Conservation (phyloP, 768 basidiomycete species). For the Termitomyces sp. region DNA sequence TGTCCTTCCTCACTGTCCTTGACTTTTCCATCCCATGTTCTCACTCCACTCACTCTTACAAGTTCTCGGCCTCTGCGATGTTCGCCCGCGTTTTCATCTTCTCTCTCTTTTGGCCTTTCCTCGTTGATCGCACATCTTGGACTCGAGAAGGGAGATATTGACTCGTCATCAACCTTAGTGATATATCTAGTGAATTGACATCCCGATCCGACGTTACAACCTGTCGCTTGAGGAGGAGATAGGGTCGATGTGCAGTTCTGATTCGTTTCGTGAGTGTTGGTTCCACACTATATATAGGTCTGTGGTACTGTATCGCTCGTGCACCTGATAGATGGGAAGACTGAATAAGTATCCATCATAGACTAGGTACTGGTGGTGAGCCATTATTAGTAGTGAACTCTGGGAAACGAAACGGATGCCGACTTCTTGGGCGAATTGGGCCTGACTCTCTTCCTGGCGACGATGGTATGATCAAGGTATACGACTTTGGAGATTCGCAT, state of each 20-base stretch:
- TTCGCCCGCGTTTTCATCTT: neutral
- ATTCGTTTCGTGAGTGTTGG: slow-evolving; percentile 31
- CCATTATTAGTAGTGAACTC: slow-evolving; percentile 8
- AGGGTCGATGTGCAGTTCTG: no score
- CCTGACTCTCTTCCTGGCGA: slow-evolving; percentile 41
- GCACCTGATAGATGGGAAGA: neutral
- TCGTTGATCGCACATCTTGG: neutral
- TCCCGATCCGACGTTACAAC: slow-evolving; percentile 38
- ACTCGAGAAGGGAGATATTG: neutral
- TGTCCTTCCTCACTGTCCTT: no score
- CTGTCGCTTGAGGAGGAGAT: slow-evolving; percentile 40
- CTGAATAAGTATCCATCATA: neutral
- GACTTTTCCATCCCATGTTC: neutral
- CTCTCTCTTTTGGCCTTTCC: neutral
- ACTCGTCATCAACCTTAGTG: neutral
- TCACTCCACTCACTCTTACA: neutral
- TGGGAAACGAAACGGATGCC: slow-evolving; percentile 14
- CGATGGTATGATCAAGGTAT: slow-evolving; percentile 42
- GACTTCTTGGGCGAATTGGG: slow-evolving; percentile 29
- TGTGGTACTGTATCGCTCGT: neutral
- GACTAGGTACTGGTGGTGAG: slow-evolving; percentile 8
- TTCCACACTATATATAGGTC: slow-evolving; percentile 13
- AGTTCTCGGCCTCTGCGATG: slow-evolving; percentile 2
- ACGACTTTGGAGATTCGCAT: slow-evolving; percentile 41
- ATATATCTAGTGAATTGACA: slow-evolving; percentile 33